These are phyloP conservation scores for Phaeosphaeriaceae sp. DNA, from an alignment of 2,329 filamentous ascomycete species.

Conservation along the genomic window DNA sequence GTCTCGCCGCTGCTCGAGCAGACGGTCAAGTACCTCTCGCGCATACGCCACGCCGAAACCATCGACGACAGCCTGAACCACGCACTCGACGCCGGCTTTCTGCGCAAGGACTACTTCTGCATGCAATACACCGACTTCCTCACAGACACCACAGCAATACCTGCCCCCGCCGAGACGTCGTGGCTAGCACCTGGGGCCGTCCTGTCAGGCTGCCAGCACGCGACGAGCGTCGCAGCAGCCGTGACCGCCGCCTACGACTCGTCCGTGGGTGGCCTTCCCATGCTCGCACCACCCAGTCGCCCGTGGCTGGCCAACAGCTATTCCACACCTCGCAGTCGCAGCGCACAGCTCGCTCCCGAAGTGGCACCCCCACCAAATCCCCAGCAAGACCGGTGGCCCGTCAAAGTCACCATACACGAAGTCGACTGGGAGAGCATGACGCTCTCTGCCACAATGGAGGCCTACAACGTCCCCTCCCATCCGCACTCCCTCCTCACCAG, in stretches of 20 bases:
- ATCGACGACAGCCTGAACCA: constrained; percentile 62
- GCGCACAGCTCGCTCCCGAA: constrained; percentile 23
- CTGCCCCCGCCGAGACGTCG: constrained; percentile 62
- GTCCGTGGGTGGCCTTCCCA: constrained; percentile 13
- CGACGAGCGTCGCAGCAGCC: constrained; percentile 49
- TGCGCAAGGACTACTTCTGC: constrained; percentile 60
- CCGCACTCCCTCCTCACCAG: constrained; percentile 37
- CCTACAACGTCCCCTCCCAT: constrained; percentile 68
- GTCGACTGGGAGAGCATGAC: constrained; percentile 68
- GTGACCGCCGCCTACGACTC: constrained; percentile 9
- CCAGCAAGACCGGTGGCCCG: constrained; percentile 69
- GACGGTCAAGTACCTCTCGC: constrained; percentile 67
- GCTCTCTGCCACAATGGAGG: constrained; percentile 72
- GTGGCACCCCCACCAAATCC: constrained; percentile 18
- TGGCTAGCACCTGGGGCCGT: constrained; percentile 68
- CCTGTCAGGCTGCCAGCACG: constrained; percentile 68
- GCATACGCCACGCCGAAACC: constrained; percentile 60
- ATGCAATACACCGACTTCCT: constrained; percentile 65
- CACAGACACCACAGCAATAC: constrained; percentile 60
- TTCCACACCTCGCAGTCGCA: constrained; percentile 35
- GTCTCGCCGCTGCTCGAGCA: constrained; percentile 58
- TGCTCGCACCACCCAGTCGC: constrained; percentile 38
- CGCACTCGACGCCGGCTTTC: constrained; percentile 61
- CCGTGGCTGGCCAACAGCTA: constrained; percentile 49
- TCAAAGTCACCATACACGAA: constrained; percentile 69